Evolutionary conservation across 2,329 filamentous ascomycete species (phyloP), one percentile per base, ranked within the genome.

Genomic region (Elsinoe ampelina): DNA sequence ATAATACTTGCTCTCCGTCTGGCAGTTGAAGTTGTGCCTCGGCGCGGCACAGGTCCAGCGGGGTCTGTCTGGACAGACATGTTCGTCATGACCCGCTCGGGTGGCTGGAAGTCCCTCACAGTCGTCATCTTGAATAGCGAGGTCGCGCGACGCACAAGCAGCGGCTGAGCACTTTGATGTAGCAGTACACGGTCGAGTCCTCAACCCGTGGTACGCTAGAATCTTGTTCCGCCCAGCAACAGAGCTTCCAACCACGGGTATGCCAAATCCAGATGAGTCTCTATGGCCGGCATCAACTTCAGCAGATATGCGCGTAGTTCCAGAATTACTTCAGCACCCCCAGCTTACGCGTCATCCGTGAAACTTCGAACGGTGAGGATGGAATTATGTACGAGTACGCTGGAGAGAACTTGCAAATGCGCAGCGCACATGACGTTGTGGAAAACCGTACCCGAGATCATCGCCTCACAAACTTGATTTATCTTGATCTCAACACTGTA

Each of bases 1-100:
- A 66, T 59, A 15, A 48, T 26, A 12, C 30, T 47, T 17, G 12
- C 26, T 17, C 62, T 66, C 38, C 68, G 67, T 39, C 57, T 59
- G 20, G 58, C 58, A 54, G 19, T 42, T 65, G 63, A 51, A n/a
- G 19, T 17, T 7, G 50, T 54, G 41, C 35, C 26, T 22, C 30
- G 30, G 7, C 38, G 17, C 19, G 32, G 34, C 17, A 45, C 34
- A 12, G 57, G 51, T 13, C 26, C 54, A 13, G 22, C 47, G 12
- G 45, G 58, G 26, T 43, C 36, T 15, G 30, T 56, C 34, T 43
- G 48, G 3, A 48, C 45, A n/a, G 58, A 59, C 15, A 30, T 52
- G 54, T 32, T 52, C 15, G 43, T 57, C 35, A 12, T 17, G 30
- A 51, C 45, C 41, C 54, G 36, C 26, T 57, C 47, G 22, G 48